Conservation (phyloP, 1,284 basidiomycete species). For the Ganoderma leucocontextum region DNA sequence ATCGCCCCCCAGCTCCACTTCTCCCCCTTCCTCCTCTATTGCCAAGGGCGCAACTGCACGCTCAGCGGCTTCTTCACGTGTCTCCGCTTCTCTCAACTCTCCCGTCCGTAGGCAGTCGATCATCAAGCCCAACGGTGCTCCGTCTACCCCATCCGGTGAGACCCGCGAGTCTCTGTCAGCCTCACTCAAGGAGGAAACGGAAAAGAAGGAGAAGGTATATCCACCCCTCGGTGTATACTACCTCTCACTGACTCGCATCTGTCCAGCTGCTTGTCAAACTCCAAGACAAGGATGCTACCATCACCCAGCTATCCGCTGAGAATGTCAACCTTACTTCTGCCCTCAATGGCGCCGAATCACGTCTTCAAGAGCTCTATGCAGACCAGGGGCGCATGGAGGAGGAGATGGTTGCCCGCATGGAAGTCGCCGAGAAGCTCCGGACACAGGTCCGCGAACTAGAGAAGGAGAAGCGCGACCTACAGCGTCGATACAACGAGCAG, state of each 20-base stretch:
- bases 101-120: conserved; percentile 58
- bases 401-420: conserved; percentile 79
- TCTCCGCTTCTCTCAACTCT: conserved; percentile 43
- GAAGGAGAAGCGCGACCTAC: conserved; percentile 81
- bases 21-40: conserved; percentile 41
- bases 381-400: conserved; percentile 82
- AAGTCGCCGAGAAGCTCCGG: conserved; percentile 80
- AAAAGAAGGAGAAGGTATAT: conserved; percentile 78
- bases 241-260: conserved; percentile 17
- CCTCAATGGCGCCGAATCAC: conserved; percentile 69
- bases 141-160: conserved; percentile 42
- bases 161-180: conserved; percentile 62
- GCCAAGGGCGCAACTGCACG: conserved; percentile 50
- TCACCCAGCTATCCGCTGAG: conserved; percentile 65
- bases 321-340: conserved; percentile 69
- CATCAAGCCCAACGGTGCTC: conserved; percentile 50
- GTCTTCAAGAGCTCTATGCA: conserved; percentile 77
- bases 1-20: conserved; percentile 38
- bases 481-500: conserved; percentile 85
- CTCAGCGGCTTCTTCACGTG: conserved; percentile 46
- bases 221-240: conserved; percentile 31
- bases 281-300: conserved; percentile 79
- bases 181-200: conserved; percentile 76
- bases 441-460: conserved; percentile 81
- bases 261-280: conserved; percentile 74